Base-by-base conservation (phyloP, 257 asterid species). In the Gentiana straminea region DNA sequence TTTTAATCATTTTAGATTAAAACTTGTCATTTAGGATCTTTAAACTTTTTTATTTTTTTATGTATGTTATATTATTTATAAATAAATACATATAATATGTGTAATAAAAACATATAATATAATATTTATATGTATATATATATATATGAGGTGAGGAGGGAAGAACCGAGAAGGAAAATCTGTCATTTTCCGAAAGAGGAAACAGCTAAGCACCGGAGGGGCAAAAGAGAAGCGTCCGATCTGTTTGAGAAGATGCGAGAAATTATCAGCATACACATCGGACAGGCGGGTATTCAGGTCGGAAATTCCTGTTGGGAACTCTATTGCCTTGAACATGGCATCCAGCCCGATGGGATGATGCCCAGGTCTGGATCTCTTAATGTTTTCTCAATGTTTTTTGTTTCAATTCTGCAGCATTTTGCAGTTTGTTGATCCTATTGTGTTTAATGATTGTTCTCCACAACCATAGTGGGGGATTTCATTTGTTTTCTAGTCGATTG, bases 231-330 rank as follows among this genome's bases (percentile, higher is more conserved):
- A 8, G 38, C 13, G 7, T 24, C 24, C 24, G 24, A 24, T 24
- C 24, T 24, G 24, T 24, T 24, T 24, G 24, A 24, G 24, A 68
- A 67, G 55, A 87, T 87, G 96, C 80, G 96, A 67, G 96, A 87
- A 62, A 84, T 87, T 2, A 84, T 87, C 24, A 87, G 96, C 81
- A 65, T 87, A 24, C 96, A 87, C 54, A 84, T 87, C 11, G 96
- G 96, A 33, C 96, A 87, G 59, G 96, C 96, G 1, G 96, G 96
- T 47, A 87, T 87, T 77, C 96, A 87, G 72, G 96, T 87, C 1
- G 95, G 95, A 15, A 86, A 86, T 67, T 81, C 95, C 1, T 86
- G 95, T 52, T 85, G 94, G 94, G 94, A 84, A 73, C 84, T 84
- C 35, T 84, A 84, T 63, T 84, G 94, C 75, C 89, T 81, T 51